Percentiles rank a stretch among this genome's conserved stretches.
Evolutionary conservation across 306 rosid genomes (phyloP).

Genomic region (Calophaca sinica): DNA sequence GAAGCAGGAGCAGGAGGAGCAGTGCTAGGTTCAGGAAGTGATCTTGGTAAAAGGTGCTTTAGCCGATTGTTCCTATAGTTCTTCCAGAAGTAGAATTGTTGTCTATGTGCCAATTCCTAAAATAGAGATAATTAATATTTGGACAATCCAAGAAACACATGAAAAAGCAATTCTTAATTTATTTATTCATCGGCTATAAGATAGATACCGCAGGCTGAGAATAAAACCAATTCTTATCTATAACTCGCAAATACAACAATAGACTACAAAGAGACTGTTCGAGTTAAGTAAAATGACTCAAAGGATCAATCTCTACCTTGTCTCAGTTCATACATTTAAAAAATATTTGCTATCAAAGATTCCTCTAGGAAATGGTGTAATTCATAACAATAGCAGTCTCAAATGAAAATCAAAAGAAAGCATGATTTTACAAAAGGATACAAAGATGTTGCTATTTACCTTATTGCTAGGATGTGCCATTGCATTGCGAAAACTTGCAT

Average conservation of each 20-base stretch:
- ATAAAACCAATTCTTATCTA: slow-evolving; percentile 8
- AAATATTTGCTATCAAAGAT: slow-evolving; percentile 3
- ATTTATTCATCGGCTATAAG: too few relatives aligned
- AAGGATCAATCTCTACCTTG: slow-evolving; percentile 3
- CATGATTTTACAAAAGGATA: slow-evolving; percentile 11
- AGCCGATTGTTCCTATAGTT: slow-evolving; percentile 89
- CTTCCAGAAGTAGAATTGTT: slow-evolving; percentile 98
- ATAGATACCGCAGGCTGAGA: too few relatives aligned
- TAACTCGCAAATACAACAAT: slow-evolving; percentile 10
- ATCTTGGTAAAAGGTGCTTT: slow-evolving; percentile 85
- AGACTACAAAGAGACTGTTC: slow-evolving; percentile 12
- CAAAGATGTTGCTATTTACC: slow-evolving; percentile 53
- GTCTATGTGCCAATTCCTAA: slow-evolving; percentile 93
- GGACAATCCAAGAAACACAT: slow-evolving; percentile 28
- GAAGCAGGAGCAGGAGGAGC: slow-evolving; percentile 63
- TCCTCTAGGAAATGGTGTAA: slow-evolving; percentile 8
- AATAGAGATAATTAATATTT: slow-evolving; percentile 33
- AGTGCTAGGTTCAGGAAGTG: slow-evolving; percentile 76
- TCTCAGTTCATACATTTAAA: slow-evolving; percentile 12
- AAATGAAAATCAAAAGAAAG: slow-evolving; percentile 26
- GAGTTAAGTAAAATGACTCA: slow-evolving; percentile 1
- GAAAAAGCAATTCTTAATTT: slow-evolving; percentile 32
- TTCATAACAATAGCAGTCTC: slow-evolving; percentile 16
- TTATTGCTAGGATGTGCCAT: slow-evolving; percentile 97
- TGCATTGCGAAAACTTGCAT: slow-evolving; percentile 86